These are phyloP conservation scores for Tulasnella sp. DNA, from an alignment of 768 basidiomycete genomes.

Conservation along the genomic window DNA sequence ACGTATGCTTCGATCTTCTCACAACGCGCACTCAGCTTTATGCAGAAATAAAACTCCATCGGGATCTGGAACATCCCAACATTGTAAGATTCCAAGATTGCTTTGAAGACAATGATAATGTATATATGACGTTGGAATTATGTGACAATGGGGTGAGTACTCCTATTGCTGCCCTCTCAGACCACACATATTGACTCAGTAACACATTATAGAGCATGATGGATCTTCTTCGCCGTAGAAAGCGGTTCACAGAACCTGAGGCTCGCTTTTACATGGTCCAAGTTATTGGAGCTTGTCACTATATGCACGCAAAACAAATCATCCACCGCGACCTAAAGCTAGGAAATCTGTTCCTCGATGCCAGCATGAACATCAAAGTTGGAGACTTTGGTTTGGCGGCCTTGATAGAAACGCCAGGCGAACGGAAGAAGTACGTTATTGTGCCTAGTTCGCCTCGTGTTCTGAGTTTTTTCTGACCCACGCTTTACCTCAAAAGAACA, in stretches of 20 bases:
- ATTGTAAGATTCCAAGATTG: conserved; percentile 87
- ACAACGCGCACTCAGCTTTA: conserved; percentile 49
- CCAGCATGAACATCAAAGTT: conserved; percentile 88
- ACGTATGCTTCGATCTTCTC: background rate
- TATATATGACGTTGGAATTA: conserved; percentile 93
- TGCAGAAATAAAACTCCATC: conserved; percentile 97
- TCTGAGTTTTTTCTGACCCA: background rate
- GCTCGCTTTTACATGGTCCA: conserved; percentile 88
- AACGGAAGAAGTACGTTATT: conserved; percentile 67
- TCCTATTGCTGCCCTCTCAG: background rate
- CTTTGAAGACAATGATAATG: conserved; percentile 90
- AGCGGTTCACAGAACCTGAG: conserved; percentile 84
- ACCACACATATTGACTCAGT: background rate
- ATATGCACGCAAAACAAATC: conserved; percentile 94
- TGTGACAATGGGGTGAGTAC: conserved; percentile 65
- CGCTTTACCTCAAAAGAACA: conserved; percentile 35
- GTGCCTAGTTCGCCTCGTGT: background rate
- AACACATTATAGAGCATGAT: conserved; percentile 31
- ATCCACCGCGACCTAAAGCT: conserved; percentile 97
- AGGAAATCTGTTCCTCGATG: conserved; percentile 86
- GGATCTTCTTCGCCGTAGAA: conserved; percentile 78
- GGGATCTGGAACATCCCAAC: conserved; percentile 79
- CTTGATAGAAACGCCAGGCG: conserved; percentile 89
- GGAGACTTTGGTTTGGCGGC: conserved; percentile 97
- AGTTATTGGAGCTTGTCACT: conserved; percentile 88